Evolutionary conservation across 805 yeast species (phyloP), one percentile per base, ranked within the genome.

Genomic region (Isabelozyma rhagii): DNA sequence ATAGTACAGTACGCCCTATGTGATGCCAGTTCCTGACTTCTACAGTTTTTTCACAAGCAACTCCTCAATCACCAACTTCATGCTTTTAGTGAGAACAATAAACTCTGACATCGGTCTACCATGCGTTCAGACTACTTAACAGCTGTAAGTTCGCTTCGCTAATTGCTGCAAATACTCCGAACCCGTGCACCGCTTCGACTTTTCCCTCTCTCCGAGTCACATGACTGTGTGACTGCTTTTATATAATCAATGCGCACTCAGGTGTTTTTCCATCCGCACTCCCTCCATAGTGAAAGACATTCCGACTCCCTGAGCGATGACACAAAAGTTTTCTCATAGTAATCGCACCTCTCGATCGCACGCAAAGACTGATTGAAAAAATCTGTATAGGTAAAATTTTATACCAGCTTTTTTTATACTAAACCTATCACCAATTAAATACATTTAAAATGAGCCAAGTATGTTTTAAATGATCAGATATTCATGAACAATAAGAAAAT

Each of bases 361-460:
- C 36, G 36, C 36, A 31, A 31, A 31, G 36, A 31, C 36, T 31
- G 36, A 31, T 31, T 31, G 14, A 39, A 39, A 39, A 39, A 39
- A 39, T 39, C 18, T 15, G 18, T 39, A 18, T 15, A 18, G 18
- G 41, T 17, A 39, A 39, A 39, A 39, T 11, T 39, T 18, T 39
- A 39, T 17, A 18, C 41, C 4, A 39, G 18, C 25, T 39, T 18
- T 39, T 41, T 31, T 48, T 50, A 31, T 44, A 29, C 43, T 43
- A 31, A 27, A 13, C 39, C 50, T 49, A 56, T 49, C 55, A 53
- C 56, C 55, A 49, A 55, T 47, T 49, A 51, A 53, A 49, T 55
- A 56, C 55, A 53, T 52, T 55, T 50, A 54, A 51, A 50, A 56
- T 56, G 59, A 56, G 53, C 58, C 59, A 54, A 56, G 44, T 41